Evolutionary conservation across 495 filamentous ascomycete species (phyloP).

Genomic region (Apodospora peruviana): DNA sequence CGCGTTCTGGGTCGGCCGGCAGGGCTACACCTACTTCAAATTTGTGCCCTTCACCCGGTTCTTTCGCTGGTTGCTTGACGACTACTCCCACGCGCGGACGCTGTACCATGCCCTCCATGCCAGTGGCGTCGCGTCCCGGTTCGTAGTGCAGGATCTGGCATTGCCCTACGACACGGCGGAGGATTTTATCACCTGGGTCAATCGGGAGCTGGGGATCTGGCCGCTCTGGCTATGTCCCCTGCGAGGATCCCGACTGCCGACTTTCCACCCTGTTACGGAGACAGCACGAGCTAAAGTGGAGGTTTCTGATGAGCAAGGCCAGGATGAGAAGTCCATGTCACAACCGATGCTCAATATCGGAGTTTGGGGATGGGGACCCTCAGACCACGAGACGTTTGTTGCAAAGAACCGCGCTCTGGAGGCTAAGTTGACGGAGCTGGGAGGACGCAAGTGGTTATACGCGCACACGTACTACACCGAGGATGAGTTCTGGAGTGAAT

Average conservation of each 20-base stretch:
- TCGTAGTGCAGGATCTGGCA: constrained; percentile 51
- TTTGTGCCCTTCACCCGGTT: constrained; percentile 47
- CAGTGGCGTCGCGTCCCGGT: constrained; percentile 38
- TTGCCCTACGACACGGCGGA: constrained; percentile 36
- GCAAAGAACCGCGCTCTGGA: constrained; percentile 56
- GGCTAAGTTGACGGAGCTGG: constrained; percentile 47
- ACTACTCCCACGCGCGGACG: constrained; percentile 53
- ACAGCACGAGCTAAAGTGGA: too few species aligned
- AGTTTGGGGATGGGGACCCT: constrained; percentile 37
- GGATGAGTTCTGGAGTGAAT: constrained; percentile 49
- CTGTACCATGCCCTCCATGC: constrained; percentile 52
- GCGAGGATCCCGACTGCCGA: constrained; percentile 29
- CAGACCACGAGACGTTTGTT: constrained; percentile 29
- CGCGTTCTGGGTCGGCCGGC: constrained; percentile 52
- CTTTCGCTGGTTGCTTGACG: constrained; percentile 44
- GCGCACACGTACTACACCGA: constrained; percentile 51
- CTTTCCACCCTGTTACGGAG: constrained; percentile 2
- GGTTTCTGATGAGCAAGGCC: not conserved
- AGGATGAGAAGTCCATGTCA: constrained; percentile 5
- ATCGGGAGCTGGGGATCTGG: constrained; percentile 37
- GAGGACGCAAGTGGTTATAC: constrained; percentile 53
- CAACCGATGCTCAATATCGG: constrained; percentile 41
- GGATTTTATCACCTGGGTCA: constrained; percentile 38
- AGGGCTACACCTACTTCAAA: constrained; percentile 46
- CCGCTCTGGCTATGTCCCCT: constrained; percentile 55